Percentiles rank a stretch among this genome's conserved stretches.
These are phyloP conservation scores for Paramecium octaurelia DNA, from an alignment of 73 alveolate species.

Conservation along the genomic window DNA sequence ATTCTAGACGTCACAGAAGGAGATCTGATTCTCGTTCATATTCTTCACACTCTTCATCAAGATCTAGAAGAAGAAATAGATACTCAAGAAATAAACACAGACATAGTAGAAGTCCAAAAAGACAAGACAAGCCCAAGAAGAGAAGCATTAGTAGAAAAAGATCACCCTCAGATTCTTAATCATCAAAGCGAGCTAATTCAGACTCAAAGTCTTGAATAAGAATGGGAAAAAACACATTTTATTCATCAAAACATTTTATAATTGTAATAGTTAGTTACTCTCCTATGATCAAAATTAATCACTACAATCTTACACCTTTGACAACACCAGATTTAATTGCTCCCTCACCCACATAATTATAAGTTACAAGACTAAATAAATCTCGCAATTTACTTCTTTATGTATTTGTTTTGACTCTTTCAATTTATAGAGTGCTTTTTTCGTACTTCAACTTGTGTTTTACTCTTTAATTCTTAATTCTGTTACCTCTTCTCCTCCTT, in stretches of 20 bases:
- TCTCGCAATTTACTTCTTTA: neutral
- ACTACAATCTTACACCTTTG: neutral
- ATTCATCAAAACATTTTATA: neutral
- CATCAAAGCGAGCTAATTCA: neutral
- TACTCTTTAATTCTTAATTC: neutral
- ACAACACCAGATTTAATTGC: neutral
- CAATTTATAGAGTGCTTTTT: slow-evolving; percentile 1
- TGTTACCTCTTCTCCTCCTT: slow-evolving; percentile 39
- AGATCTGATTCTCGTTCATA: slow-evolving; percentile 29
- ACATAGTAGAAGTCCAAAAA: slow-evolving; percentile 12
- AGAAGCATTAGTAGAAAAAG: neutral
- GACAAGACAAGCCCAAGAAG: neutral
- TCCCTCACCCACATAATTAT: neutral
- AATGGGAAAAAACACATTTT: neutral
- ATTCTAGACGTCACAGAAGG: slow-evolving; percentile 27
- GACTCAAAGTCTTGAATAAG: neutral
- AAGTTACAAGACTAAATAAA: neutral
- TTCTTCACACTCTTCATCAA: slow-evolving; percentile 3
- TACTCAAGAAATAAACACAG: neutral
- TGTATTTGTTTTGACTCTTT: neutral
- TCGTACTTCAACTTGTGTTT: neutral
- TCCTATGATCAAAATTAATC: neutral
- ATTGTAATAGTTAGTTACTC: neutral
- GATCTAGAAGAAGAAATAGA: slow-evolving; percentile 24
- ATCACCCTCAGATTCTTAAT: neutral